Evolutionary conservation across 176 grass and related monocot genomes (phyloP), one percentile per base, ranked within the genome.

Genomic region (Puya raimondii): DNA sequence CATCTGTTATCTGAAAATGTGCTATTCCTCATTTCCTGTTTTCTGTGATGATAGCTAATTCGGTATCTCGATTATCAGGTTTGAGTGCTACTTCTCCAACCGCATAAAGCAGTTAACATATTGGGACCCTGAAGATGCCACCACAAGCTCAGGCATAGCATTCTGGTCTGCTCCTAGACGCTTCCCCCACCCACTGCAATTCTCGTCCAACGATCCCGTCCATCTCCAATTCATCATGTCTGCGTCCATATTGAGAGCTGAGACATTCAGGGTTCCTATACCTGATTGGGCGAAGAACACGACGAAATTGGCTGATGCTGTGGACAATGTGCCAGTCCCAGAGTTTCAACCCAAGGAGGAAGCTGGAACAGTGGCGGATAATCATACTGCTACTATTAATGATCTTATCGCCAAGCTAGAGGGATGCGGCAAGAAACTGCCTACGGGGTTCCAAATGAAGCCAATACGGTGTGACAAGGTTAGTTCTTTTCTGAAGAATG

Each of bases 101-200:
- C 66, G 78, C 73, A 80, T 93, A 67, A 93, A 93, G 71, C 90
- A 89, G 71, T 76, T 93, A 70, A 93, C 83, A 64, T 93, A 83
- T 74, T 86, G 78, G 66, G 84, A 89, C 70, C 90, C 90, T 48
- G 90, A 93, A 79, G 80, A 93, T 82, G 72, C 83, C 42, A 57
- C 65, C 63, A 93, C 86, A 77, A 93, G 90, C 74, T 81, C 69
- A 1, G 86, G 90, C 51, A 56, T 86, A n/a, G 72, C 48, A 81
- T 93, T 93, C 71, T 93, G 86, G 90, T 89, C 86, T 76, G 86
- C 86, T n/a, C 90, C 90, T 53, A 86, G 89, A 76, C 86, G 86
- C 25, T 89, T 93, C 67, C 90, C 86, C 54, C 75, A 4, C 48
- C 74, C 86, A 0, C 27, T 89, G 74, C 67, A 84, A 66, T 94